phyloP scores from a whole-genome alignment of 2,329 filamentous ascomycete genomes.

The Ampelomyces quisqualis region DNA sequence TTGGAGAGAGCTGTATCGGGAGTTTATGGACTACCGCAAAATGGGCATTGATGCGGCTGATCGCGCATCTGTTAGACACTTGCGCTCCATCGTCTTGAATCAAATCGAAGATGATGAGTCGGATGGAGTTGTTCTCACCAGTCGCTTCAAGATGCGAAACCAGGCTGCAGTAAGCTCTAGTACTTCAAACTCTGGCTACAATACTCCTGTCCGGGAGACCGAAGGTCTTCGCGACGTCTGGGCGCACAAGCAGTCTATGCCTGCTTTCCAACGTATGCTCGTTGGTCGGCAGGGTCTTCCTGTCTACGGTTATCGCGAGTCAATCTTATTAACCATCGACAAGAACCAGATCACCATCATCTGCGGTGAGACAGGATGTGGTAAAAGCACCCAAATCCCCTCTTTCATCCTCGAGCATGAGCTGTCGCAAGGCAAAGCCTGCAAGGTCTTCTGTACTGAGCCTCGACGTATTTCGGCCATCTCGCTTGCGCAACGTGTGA shows the following conservation, averaged over 20 bases:
- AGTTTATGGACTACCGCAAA: constrained; percentile 72
- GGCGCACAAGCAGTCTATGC: constrained; percentile 52
- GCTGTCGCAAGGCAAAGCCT: constrained; percentile 73
- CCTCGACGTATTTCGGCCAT: constrained; percentile 95
- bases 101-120: constrained; percentile 59
- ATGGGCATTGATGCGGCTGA: constrained; percentile 69
- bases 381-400: constrained; percentile 97
- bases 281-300: constrained; percentile 75
- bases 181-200: constrained; percentile 34
- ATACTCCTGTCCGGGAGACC: constrained; percentile 29
- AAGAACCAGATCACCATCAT: constrained; percentile 85
- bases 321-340: constrained; percentile 76
- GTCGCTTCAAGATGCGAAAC: constrained; percentile 63
- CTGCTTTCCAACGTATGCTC: constrained; percentile 75
- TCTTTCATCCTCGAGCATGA: constrained; percentile 90
- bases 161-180: constrained; percentile 30
- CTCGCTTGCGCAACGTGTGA: constrained; percentile 87
- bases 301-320: constrained; percentile 80
- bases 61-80: constrained; percentile 64
- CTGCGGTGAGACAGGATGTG: constrained; percentile 94
- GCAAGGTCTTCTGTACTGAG: constrained; percentile 94
- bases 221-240: constrained; percentile 54
- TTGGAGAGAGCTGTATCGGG: constrained; percentile 84
- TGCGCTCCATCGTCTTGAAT: constrained; percentile 70
- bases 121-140: constrained; percentile 66